Conservation (phyloP, 345 rosid genomes). For the Nasturtium officinale region DNA sequence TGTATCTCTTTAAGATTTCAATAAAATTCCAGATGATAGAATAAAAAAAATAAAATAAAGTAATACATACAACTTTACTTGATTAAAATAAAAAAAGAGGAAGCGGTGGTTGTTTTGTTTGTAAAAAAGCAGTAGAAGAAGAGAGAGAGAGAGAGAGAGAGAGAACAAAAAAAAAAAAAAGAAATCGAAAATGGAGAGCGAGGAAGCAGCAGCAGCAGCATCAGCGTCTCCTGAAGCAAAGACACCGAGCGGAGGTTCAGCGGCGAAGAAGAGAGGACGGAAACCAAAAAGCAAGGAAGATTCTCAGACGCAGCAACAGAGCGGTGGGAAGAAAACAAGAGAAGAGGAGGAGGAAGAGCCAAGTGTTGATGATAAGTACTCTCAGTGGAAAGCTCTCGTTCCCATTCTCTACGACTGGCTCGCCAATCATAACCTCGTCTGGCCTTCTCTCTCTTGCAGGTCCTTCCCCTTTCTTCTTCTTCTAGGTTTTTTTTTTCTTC, state of each 20-base stretch:
- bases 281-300: constrained; percentile 89
- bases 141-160: background rate
- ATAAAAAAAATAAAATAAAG: no score
- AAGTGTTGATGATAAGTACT: constrained; percentile 80
- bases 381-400: constrained; percentile 92
- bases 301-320: constrained; percentile 51
- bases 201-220: constrained; percentile 41
- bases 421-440: constrained; percentile 96
- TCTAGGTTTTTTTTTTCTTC: background rate
- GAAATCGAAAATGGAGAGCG: constrained; percentile 46
- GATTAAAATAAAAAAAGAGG: no score
- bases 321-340: constrained; percentile 41
- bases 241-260: constrained; percentile 42
- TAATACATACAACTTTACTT: no score
- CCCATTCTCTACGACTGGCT: constrained; percentile 99
- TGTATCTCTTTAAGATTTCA: no score
- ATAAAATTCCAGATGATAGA: no score
- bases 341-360: background rate
- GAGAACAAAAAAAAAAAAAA: background rate
- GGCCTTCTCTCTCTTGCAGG: constrained; percentile 99
- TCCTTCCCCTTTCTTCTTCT: background rate
- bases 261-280: constrained; percentile 86
- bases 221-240: constrained; percentile 33
- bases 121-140: background rate
- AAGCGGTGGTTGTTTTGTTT: background rate